Evolutionary conservation across 192 early-diverging fungal genomes (phyloP), one percentile per base, ranked within the genome.

Genomic region (Coemansia sp.): DNA sequence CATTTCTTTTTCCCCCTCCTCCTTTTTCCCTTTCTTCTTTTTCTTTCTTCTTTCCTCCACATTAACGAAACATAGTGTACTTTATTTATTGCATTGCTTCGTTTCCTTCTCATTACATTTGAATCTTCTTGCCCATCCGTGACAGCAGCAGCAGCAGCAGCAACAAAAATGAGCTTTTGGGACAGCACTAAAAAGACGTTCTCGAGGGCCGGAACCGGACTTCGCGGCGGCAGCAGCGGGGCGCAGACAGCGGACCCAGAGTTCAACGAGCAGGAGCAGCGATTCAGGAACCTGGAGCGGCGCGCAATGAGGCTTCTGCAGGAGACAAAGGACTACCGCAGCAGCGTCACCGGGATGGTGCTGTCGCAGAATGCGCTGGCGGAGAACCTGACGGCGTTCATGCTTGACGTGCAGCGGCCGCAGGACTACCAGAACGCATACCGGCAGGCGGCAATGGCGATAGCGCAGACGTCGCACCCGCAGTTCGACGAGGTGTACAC

Each of bases 271-370:
- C 90, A 95, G 63, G 92, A 95, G 72, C 83, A 85, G 58, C 84
- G 92, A 20, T 86, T 92, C 70, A 87, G 74, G 61, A 95, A 93
- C 46, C 85, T 96, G 39, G 94, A 99, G 78, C 68, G 75, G 38
- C 95, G 94, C 55, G 85, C 90, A 0, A 91, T 95, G 69, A 90
- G 87, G 42, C 81, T 98, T 2, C 87, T 94, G 69, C 93, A 91
- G 66, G 95, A 99, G 74, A 88, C 97, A 11, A 96, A 96, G 72
- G 92, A 93, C 51, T 98, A 98, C 74, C 85, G 96, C 41, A 89
- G 93, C 68, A 88, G 93, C 40, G 84, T 99, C 44, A 63, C 68
- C 85, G 93, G 86, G 20, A 94, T 97, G 90, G 93, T 94, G 7
- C 79, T 85, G 4, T 86, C 96, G 40, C 95, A 99, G 74, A 72